Evolutionary conservation across 345 rosid species (phyloP), one percentile per base, ranked within the genome.

Genomic region (Lumnitzera littorea): DNA sequence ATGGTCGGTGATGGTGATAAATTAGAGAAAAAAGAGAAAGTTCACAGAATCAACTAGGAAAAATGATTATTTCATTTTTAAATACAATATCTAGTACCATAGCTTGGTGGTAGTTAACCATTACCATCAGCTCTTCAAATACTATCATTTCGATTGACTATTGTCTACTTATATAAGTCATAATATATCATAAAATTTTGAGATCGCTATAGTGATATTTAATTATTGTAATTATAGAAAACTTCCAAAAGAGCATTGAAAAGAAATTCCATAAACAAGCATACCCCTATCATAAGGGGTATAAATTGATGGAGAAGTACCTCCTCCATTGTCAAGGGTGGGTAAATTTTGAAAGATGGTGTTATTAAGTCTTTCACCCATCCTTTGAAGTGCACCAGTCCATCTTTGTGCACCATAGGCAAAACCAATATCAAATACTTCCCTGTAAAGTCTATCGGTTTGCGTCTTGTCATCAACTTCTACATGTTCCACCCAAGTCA

Each of bases 401-500:
- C 96, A 88, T 57, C 85, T 81, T 51, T 75, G 70, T 4, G 96
- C 89, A 23, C 91, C 89, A 48, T 76, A 91, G 0, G 84, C 94
- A 25, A 66, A 61, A 20, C 66, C 56, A 3, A 64, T 60, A 15
- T 73, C 27, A 11, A 82, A 47, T 23, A 84, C 66, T 29, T 82
- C 88, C 61, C 76, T 62, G 57, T 76, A 91, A 16, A 86, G 82
- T 31, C 73, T 56, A 56, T 86, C 85, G 20, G 86, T 65, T 50
- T 70, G 78, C 46, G 60, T 46, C 70, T 62, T 81, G 0, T 85
- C 85, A 48, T 82, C 86, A 11, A 79, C 92, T 65, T 87, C 89
- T 48, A 84, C 89, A 66, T 91, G 96, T 54, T 88, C 97, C 4
- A 91, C 72, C 96, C 96, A 91, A 10, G 73, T 84, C 23, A 91